Conservation (phyloP, 805 yeast species). For the Schizosaccharomyces lindneri region DNA sequence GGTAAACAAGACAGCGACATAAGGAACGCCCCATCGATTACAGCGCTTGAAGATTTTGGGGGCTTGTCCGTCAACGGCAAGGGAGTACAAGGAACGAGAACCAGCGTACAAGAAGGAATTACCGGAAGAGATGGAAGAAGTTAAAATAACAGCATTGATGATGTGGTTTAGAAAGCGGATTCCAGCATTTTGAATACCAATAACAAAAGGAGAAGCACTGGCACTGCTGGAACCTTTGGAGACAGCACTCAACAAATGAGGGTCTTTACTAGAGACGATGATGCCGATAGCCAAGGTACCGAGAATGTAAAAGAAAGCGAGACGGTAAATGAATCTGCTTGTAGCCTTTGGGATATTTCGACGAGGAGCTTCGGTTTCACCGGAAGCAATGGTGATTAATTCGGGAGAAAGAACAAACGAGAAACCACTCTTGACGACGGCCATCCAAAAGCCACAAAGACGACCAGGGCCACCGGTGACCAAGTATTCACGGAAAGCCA, state of each 20-base stretch:
- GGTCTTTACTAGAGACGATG: conserved; percentile 42
- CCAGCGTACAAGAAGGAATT: conserved; percentile 48
- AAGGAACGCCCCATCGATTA: conserved; percentile 58
- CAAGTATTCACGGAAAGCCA: conserved; percentile 30
- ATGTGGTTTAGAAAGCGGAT: conserved; percentile 42
- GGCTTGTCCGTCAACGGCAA: conserved; percentile 40
- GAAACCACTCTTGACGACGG: conserved; percentile 57
- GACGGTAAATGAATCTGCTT: conserved; percentile 68
- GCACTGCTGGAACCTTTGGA: conserved; percentile 24
- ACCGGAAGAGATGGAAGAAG: conserved; percentile 49
- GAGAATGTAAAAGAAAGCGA: conserved; percentile 41
- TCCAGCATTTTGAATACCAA: conserved; percentile 43
- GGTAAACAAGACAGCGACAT: conserved; percentile 31
- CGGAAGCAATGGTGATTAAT: conserved; percentile 49
- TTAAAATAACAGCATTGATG: conserved; percentile 44
- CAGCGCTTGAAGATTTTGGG: conserved; percentile 40
- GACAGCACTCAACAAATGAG: conserved; percentile 23
- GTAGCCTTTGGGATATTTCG: conserved; percentile 44
- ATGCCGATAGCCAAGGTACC: conserved; percentile 34
- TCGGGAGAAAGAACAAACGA: conserved; percentile 51
- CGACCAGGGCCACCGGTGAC: conserved; percentile 17
- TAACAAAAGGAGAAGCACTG: conserved; percentile 49
- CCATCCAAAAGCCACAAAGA: conserved; percentile 50
- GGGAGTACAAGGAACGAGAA: conserved; percentile 41
- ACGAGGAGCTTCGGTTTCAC: conserved; percentile 48